phyloP scores from a whole-genome alignment of 1,284 basidiomycete species.

The Cryptococcus sp. region DNA sequence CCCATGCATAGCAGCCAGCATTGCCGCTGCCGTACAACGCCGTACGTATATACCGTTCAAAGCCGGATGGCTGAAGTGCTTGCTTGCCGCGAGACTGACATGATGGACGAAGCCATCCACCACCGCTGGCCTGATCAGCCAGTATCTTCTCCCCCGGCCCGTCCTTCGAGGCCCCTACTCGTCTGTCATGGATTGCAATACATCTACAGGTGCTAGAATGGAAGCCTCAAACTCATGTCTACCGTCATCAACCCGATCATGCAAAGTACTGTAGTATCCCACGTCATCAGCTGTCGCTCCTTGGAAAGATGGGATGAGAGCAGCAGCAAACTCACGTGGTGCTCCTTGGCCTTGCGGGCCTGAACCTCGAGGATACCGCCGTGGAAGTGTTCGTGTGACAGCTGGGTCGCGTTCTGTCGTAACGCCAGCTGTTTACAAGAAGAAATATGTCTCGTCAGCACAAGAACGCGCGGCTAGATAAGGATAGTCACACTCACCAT shows the following conservation, averaged over 20 bases:
- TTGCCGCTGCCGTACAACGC: too few relatives aligned
- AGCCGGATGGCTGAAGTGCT: too few relatives aligned
- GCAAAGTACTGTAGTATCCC: slow-evolving; percentile 21
- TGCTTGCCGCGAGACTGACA: too few relatives aligned
- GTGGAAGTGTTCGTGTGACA: slow-evolving; percentile 90
- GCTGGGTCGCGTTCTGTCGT: slow-evolving; percentile 83
- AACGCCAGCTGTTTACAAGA: slow-evolving; percentile 51
- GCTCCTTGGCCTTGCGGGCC: slow-evolving; percentile 93
- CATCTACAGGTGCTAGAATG: slow-evolving; percentile 18
- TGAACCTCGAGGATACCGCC: slow-evolving; percentile 87
- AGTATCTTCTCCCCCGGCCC: too few relatives aligned
- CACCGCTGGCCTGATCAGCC: too few relatives aligned
- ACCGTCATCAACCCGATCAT: slow-evolving; percentile 13
- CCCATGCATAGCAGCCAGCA: too few relatives aligned
- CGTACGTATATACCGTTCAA: too few relatives aligned
- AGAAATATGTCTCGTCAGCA: not conserved
- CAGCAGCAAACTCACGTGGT: slow-evolving; percentile 44
- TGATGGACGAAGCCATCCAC: too few relatives aligned
- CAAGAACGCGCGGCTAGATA: not conserved
- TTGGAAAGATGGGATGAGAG: slow-evolving; percentile 19
- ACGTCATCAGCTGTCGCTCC: not conserved
- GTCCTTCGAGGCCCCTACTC: too few relatives aligned
- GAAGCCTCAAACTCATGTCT: not conserved
- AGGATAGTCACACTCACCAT: slow-evolving; percentile 71
- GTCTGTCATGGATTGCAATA: slow-evolving; percentile 3